These are phyloP conservation scores for Scedosporium boydii DNA, from an alignment of 2,329 filamentous ascomycete genomes.

Conservation along the genomic window DNA sequence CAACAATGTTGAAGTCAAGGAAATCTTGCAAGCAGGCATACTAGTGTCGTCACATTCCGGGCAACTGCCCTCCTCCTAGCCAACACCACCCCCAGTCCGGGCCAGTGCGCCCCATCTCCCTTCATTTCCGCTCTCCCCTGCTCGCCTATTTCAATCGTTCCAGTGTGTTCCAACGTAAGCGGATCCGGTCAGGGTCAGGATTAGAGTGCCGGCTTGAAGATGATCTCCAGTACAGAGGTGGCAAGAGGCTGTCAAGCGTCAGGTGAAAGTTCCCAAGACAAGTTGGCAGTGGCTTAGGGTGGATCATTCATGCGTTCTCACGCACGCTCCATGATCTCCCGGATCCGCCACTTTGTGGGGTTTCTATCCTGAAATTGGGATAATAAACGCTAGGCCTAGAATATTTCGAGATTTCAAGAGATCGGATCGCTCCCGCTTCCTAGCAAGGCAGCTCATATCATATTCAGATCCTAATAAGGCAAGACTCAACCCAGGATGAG, in stretches of 20 bases:
- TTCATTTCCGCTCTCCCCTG: background rate
- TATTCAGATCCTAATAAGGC: background rate
- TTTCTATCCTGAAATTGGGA: background rate
- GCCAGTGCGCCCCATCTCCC: background rate
- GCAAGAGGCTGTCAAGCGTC: background rate
- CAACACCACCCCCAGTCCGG: background rate
- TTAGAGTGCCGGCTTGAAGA: background rate
- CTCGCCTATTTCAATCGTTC: background rate
- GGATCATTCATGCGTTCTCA: conserved; percentile 1
- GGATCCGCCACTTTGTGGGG: background rate
- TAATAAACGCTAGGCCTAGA: no score
- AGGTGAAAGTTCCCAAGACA: background rate
- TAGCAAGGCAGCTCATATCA: background rate
- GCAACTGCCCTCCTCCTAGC: background rate
- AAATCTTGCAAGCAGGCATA: background rate
- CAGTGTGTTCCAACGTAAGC: background rate
- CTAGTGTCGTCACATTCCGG: background rate
- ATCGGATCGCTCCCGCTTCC: background rate
- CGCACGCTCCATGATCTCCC: background rate
- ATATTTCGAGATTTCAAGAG: background rate
- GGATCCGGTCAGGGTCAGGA: background rate
- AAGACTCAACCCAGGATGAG: background rate
- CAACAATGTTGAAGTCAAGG: background rate
- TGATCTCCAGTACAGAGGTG: background rate
- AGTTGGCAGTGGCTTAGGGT: background rate